phyloP scores from a whole-genome alignment of 2,329 filamentous ascomycete genomes.

The Chaetoscypha palmicola region DNA sequence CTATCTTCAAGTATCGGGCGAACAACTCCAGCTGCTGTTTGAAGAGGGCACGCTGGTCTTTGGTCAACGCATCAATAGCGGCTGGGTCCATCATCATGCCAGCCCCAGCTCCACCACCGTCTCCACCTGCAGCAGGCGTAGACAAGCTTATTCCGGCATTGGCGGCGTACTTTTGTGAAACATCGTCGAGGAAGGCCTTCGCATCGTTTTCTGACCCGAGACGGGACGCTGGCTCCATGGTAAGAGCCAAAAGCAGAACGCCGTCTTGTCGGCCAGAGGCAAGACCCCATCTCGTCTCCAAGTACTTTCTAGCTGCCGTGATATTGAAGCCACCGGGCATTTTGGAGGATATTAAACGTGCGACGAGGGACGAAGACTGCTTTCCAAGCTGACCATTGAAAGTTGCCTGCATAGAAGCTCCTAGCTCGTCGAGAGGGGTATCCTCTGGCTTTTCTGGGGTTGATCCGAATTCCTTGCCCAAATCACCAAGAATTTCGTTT shows the following conservation, averaged over 20 bases:
- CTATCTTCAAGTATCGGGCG: slow-evolving; percentile 93
- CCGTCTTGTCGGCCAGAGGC: slow-evolving; percentile 84
- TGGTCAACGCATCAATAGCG: slow-evolving; percentile 91
- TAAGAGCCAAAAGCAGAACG: slow-evolving; percentile 79
- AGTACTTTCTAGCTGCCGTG: slow-evolving; percentile 87
- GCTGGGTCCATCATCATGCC: slow-evolving; percentile 99
- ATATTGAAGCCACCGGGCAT: slow-evolving; percentile 99
- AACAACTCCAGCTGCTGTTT: slow-evolving; percentile 97
- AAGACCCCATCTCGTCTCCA: slow-evolving; percentile 90
- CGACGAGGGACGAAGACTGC: slow-evolving; percentile 87
- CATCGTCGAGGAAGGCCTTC: slow-evolving; percentile 84
- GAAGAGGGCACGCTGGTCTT: slow-evolving; percentile 91
- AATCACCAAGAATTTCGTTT: slow-evolving; percentile 95
- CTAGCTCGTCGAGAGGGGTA: slow-evolving; percentile 89
- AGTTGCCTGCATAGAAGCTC: slow-evolving; percentile 93
- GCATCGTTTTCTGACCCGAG: slow-evolving; percentile 85
- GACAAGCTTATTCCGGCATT: slow-evolving; percentile 79
- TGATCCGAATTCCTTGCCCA: slow-evolving; percentile 97
- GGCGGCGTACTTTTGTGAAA: slow-evolving; percentile 81
- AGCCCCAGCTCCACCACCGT: slow-evolving; percentile 59
- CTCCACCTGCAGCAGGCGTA: slow-evolving; percentile 66
- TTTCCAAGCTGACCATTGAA: slow-evolving; percentile 98
- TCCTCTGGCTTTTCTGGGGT: slow-evolving; percentile 98
- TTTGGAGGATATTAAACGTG: slow-evolving; percentile 93
- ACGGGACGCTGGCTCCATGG: slow-evolving; percentile 84